Conservation (phyloP, 768 basidiomycete genomes). For the Hericium alpestre region DNA sequence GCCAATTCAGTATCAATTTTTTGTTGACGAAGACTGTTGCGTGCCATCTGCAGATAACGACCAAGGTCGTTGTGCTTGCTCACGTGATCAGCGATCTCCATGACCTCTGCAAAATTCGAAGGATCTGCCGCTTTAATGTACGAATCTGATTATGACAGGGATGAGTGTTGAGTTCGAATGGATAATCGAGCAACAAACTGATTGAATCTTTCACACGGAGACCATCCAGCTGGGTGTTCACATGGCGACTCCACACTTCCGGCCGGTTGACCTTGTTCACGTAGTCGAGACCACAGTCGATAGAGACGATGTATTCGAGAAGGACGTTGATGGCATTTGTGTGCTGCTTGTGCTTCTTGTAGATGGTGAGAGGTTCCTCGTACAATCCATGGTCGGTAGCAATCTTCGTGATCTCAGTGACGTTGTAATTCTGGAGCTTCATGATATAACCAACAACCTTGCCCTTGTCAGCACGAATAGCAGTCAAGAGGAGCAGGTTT, state of each 20-base stretch:
- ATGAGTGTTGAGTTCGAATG: not conserved
- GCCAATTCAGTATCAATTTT: slow-evolving; percentile 97
- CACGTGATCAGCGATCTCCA: slow-evolving; percentile 90
- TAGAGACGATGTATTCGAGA: slow-evolving; percentile 95
- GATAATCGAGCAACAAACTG: slow-evolving; percentile 32
- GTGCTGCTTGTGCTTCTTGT: slow-evolving; percentile 94
- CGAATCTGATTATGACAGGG: slow-evolving; percentile 46
- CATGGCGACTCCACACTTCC: slow-evolving; percentile 93
- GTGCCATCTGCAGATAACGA: slow-evolving; percentile 95
- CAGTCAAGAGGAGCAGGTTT: slow-evolving; percentile 88
- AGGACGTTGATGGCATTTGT: slow-evolving; percentile 94
- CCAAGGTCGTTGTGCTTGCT: slow-evolving; percentile 92
- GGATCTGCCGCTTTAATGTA: slow-evolving; percentile 98
- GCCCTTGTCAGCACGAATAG: slow-evolving; percentile 95
- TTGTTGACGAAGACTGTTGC: slow-evolving; percentile 92
- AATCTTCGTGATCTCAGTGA: slow-evolving; percentile 96
- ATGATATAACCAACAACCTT: slow-evolving; percentile 98
- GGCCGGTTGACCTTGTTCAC: slow-evolving; percentile 95
- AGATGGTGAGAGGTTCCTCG: slow-evolving; percentile 94
- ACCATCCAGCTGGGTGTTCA: slow-evolving; percentile 96
- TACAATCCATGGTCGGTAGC: slow-evolving; percentile 92
- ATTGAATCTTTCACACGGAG: slow-evolving; percentile 97
- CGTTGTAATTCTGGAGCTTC: slow-evolving; percentile 92
- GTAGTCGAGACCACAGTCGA: slow-evolving; percentile 92
- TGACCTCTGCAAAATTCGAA: slow-evolving; percentile 86